Evolutionary conservation across 1,284 basidiomycete genomes (phyloP).

Genomic region (Moesziomyces sp.): DNA sequence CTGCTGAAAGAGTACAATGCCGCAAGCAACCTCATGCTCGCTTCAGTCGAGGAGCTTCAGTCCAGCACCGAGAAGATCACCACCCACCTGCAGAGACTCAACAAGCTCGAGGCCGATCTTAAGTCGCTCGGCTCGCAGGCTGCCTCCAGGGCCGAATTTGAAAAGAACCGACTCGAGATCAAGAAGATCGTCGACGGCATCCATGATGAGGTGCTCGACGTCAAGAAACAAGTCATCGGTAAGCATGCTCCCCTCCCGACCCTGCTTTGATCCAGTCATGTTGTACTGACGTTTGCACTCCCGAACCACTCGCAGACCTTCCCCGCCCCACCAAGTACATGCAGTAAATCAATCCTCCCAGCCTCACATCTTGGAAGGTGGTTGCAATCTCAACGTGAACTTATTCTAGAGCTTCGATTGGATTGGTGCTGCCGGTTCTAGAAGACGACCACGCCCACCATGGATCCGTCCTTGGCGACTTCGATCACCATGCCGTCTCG

Average conservation of each 20-base stretch:
- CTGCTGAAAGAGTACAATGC: constrained; percentile 88
- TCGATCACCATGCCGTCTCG: constrained; percentile 41
- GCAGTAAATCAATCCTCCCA: constrained; percentile 21
- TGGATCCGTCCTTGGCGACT: constrained; percentile 34
- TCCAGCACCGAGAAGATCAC: constrained; percentile 77
- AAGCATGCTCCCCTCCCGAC: not conserved
- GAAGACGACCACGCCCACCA: constrained; percentile 44
- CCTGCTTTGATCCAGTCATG: not conserved
- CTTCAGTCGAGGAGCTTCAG: constrained; percentile 86
- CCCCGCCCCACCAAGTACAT: constrained; percentile 52
- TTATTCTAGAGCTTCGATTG: not conserved
- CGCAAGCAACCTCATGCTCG: constrained; percentile 82
- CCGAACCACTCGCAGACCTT: constrained; percentile 17
- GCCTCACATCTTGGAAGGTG: no score
- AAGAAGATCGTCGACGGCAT: constrained; percentile 53
- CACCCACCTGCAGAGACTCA: constrained; percentile 37
- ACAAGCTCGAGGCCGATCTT: constrained; percentile 51
- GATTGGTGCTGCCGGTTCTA: not conserved
- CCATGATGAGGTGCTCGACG: constrained; percentile 45
- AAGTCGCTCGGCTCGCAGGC: constrained; percentile 36
- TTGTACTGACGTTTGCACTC: not conserved
- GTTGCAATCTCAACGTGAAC: not conserved
- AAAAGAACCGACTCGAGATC: constrained; percentile 34
- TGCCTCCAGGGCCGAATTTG: constrained; percentile 32
- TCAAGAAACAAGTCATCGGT: constrained; percentile 48